Base-by-base conservation (phyloP, 768 basidiomycete genomes). In the Galerina sulciceps region DNA sequence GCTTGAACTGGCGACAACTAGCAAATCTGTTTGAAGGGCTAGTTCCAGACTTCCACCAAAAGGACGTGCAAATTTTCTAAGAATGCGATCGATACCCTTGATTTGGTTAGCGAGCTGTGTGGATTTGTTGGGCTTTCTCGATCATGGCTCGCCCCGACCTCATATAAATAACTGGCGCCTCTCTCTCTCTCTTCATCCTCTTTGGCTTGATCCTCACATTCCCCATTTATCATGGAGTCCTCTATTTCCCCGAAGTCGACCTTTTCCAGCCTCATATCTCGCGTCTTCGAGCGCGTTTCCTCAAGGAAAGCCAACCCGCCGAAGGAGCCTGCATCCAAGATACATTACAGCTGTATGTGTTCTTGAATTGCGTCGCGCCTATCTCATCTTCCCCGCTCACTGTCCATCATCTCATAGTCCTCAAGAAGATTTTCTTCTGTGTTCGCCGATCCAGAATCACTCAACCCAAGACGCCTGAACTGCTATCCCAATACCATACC, bases 111-210 rank as follows among this genome's bases (percentile, higher is more conserved):
- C 26, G 26, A 31, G 26, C 8, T 31, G 26, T 31, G 26, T 36
- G 37, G 34, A 31, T 10, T 51, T 40, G 37, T 38, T 40, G 37
- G 20, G 22, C 23, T 36, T 14, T 18, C 49, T 37, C 49, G 49
- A 51, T 51, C 49, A 22, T 51, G 37, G 37, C 23, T 51, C 18
- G 20, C 37, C 20, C 37, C 49, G 37, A 51, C 49, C 49, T 51
- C 34, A 38, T 38, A 38, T 51, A 51, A 38, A 38, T 37, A 51
- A 23, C 40, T 23, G 40, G n/a, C 49, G n/a, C 49, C 49, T 51
- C 49, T 3, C 36, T 51, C 38, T 51, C 49, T 26, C 18, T 38
- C 3, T 23, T 51, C 40, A 38, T 51, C 14, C 49, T 20, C 49
- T 15, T 17, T 17, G 36, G 10, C 10, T 38, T 38, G 40, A 51